phyloP scores from a whole-genome alignment of 768 basidiomycete genomes.

The Imleria badia region DNA sequence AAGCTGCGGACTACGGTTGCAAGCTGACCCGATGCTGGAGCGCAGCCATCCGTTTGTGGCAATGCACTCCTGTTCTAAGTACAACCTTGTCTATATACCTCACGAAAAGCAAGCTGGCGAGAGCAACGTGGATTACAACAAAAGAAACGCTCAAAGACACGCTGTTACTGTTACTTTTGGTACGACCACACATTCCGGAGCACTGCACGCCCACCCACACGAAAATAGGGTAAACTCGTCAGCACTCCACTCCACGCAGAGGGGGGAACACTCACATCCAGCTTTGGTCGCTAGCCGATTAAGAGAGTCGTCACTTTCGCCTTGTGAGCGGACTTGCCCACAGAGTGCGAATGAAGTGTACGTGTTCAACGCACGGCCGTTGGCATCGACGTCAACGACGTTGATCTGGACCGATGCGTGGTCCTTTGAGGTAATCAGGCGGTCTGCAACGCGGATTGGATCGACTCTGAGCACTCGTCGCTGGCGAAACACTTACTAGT shows the following conservation, averaged over 20 bases:
- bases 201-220: constrained; percentile 47
- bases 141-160: constrained; percentile 14
- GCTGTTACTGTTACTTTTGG: constrained; percentile 66
- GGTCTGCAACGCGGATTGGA: constrained; percentile 54
- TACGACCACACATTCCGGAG: constrained; percentile 96
- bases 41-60: constrained; percentile 26
- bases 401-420: constrained; percentile 98
- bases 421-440: constrained; percentile 98
- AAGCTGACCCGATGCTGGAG: not conserved
- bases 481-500: constrained; percentile 66
- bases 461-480: not conserved
- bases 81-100: not conserved
- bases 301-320: constrained; percentile 94
- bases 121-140: constrained; percentile 17
- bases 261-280: constrained; percentile 68
- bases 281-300: constrained; percentile 96
- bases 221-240: constrained; percentile 4
- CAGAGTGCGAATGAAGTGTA: constrained; percentile 93
- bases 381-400: constrained; percentile 90
- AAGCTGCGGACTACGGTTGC: constrained; percentile 7
- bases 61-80: not conserved
- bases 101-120: not conserved
- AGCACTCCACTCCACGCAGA: not conserved
- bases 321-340: constrained; percentile 91
- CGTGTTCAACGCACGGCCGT: constrained; percentile 74